Conservation (phyloP, 352 stramenopile genomes). For the Pythium angustatum region DNA sequence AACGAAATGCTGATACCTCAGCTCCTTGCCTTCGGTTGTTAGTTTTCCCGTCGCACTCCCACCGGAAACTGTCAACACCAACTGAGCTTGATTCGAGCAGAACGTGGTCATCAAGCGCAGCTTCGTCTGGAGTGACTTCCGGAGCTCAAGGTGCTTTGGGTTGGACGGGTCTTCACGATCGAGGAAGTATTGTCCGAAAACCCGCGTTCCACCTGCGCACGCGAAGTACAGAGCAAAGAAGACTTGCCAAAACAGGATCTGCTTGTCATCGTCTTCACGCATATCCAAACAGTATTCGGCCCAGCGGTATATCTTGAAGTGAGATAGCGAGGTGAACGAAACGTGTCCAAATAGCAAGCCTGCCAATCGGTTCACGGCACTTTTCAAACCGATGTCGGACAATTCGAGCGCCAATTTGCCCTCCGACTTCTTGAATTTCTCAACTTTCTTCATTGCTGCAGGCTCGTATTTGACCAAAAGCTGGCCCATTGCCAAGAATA, state of each 20-base stretch:
- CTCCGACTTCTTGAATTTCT: constrained; percentile 73
- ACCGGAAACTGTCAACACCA: constrained; percentile 26
- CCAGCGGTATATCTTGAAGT: constrained; percentile 41
- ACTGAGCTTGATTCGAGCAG: constrained; percentile 36
- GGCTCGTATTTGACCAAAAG: constrained; percentile 78
- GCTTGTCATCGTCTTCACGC: constrained; percentile 30
- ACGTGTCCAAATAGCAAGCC: constrained; percentile 28
- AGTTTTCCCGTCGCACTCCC: constrained; percentile 21
- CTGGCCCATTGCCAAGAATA: constrained; percentile 66
- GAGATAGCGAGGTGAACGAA: constrained; percentile 21
- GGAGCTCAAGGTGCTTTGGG: constrained; percentile 25
- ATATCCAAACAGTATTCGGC: constrained; percentile 31
- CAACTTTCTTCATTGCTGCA: constrained; percentile 75
- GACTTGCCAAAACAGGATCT: constrained; percentile 46
- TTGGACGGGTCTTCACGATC: constrained; percentile 31
- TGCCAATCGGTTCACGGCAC: constrained; percentile 15
- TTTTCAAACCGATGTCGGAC: constrained; percentile 18
- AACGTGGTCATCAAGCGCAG: constrained; percentile 33
- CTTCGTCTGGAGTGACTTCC: constrained; percentile 35
- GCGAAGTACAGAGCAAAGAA: constrained; percentile 47
- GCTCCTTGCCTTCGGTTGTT: constrained; percentile 33
- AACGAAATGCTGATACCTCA: constrained; percentile 33
- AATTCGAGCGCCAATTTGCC: constrained; percentile 56
- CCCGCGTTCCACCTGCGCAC: constrained; percentile 29
- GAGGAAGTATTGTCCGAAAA: constrained; percentile 39